Evolutionary conservation across 78 protist species (phyloP).

Genomic region (Creolimax fragrantissima): DNA sequence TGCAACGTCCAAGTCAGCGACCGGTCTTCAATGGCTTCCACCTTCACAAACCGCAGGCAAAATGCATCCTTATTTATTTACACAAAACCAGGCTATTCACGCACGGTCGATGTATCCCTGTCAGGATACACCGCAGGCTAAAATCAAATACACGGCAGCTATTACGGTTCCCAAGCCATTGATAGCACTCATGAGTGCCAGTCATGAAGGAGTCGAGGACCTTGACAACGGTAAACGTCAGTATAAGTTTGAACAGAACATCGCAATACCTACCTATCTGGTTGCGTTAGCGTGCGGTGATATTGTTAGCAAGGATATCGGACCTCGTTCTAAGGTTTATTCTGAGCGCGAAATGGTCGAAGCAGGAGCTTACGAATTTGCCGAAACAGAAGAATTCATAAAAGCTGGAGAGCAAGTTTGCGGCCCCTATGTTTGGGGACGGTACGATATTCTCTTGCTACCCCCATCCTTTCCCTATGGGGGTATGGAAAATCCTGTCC

Average conservation of each 20-base stretch:
- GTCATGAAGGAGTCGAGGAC: background rate
- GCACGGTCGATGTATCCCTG: slow-evolving; percentile 52
- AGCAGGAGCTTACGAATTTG: slow-evolving; percentile 60
- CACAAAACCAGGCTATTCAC: slow-evolving; percentile 60
- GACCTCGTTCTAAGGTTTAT: slow-evolving; percentile 64
- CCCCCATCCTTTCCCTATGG: slow-evolving; percentile 75
- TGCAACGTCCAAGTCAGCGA: background rate
- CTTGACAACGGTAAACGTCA: slow-evolving; percentile 7
- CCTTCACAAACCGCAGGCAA: slow-evolving; percentile 27
- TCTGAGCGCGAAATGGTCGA: slow-evolving; percentile 58
- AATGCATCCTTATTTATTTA: slow-evolving; percentile 30
- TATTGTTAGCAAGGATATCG: slow-evolving; percentile 43
- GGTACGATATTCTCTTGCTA: slow-evolving; percentile 63
- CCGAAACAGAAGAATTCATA: slow-evolving; percentile 61
- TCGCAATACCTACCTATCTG: slow-evolving; percentile 57
- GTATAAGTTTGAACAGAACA: slow-evolving; percentile 45
- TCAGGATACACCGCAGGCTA: slow-evolving; percentile 64
- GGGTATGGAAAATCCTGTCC: slow-evolving; percentile 73
- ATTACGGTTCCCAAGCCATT: slow-evolving; percentile 46
- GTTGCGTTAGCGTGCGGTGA: slow-evolving; percentile 58
- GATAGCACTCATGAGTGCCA: slow-evolving; percentile 67
- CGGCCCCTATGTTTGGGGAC: slow-evolving; percentile 68
- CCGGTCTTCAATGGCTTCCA: slow-evolving; percentile 27
- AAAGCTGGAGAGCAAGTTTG: slow-evolving; percentile 1
- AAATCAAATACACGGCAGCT: slow-evolving; percentile 55